Evolutionary conservation across 371 early-diverging fungal species (phyloP).

Genomic region (Sporodiniella umbellata): DNA sequence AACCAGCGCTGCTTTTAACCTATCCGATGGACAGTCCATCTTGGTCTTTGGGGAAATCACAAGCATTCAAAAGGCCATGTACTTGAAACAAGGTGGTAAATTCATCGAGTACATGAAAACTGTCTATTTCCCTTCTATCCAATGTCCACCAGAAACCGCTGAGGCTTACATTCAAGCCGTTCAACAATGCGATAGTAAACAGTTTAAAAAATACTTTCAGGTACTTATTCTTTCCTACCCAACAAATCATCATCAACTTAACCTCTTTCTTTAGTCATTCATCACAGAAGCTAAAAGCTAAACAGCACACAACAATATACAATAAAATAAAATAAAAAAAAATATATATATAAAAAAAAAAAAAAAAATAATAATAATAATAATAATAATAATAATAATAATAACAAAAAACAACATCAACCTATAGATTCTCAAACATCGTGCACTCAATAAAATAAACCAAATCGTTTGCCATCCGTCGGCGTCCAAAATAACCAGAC

Average conservation of each 20-base stretch:
- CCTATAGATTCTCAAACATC: too few species aligned
- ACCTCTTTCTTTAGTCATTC: neutral
- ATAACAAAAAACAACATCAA: too few species aligned
- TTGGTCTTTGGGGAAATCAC: slow-evolving; percentile 85
- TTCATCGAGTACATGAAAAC: slow-evolving; percentile 65
- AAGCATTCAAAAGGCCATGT: slow-evolving; percentile 67
- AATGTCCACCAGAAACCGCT: slow-evolving; percentile 64
- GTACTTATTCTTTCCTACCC: too few species aligned
- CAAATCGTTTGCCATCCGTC: too few species aligned
- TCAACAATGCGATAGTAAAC: slow-evolving; percentile 62
- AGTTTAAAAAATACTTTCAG: slow-evolving; percentile 72
- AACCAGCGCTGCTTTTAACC: slow-evolving; percentile 70
- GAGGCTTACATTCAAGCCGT: slow-evolving; percentile 65
- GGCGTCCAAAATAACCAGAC: too few species aligned
- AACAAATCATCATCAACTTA: slow-evolving; percentile 6
- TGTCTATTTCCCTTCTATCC: slow-evolving; percentile 65
- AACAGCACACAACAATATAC: too few species aligned
- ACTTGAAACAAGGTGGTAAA: slow-evolving; percentile 56
- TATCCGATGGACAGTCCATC: slow-evolving; percentile 77
- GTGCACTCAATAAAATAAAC: too few species aligned
- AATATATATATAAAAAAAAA: too few species aligned
- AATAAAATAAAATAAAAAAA: too few species aligned
- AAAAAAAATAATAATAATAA: neutral
- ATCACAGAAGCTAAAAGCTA: slow-evolving; percentile 15
- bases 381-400: too few species aligned